A percentile compares a stretch with the other conserved stretches of the same genome.
Evolutionary conservation across 2,329 filamentous ascomycete species (phyloP).

Genomic region (Colletotrichum horii): DNA sequence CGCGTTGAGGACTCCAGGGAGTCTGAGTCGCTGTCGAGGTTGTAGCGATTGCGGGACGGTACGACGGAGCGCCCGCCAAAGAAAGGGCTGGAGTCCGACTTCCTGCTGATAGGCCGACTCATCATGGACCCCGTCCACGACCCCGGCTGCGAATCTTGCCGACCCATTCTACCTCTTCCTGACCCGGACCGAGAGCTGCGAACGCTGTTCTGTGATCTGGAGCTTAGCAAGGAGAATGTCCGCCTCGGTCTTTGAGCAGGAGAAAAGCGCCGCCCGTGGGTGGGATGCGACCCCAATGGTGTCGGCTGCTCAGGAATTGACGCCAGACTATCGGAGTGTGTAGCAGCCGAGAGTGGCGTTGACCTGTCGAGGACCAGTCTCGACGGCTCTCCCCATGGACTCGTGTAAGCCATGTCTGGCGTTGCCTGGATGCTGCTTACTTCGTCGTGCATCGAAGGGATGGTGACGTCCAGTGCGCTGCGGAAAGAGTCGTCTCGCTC

Average conservation of each 20-base stretch:
- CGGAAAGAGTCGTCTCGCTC: conserved; percentile 29
- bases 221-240: neutral
- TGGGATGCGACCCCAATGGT: conserved; percentile 13
- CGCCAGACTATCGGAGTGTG: conserved; percentile 16
- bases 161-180: conserved; percentile 9
- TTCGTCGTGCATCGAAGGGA: conserved; percentile 26
- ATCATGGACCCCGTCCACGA: conserved; percentile 8
- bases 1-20: neutral
- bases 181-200: conserved; percentile 5
- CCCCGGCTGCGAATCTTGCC: conserved; percentile 6
- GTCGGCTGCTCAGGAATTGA: conserved; percentile 18
- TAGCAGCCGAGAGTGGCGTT: neutral
- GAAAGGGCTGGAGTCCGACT: conserved; percentile 21
- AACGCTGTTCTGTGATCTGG: neutral
- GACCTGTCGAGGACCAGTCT: neutral
- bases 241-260: neutral
- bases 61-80: conserved; percentile 21
- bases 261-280: conserved; percentile 13
- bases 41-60: conserved; percentile 15
- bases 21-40: conserved; percentile 14
- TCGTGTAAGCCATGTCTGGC: conserved; percentile 25
- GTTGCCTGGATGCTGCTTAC: conserved; percentile 27
- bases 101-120: conserved; percentile 20
- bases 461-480: conserved; percentile 31
- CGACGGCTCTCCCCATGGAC: conserved; percentile 15